A percentile compares a stretch with the other conserved stretches of the same genome.
These are phyloP conservation scores for Alnus glutinosa DNA, from an alignment of 306 rosid genomes.

Conservation along the genomic window DNA sequence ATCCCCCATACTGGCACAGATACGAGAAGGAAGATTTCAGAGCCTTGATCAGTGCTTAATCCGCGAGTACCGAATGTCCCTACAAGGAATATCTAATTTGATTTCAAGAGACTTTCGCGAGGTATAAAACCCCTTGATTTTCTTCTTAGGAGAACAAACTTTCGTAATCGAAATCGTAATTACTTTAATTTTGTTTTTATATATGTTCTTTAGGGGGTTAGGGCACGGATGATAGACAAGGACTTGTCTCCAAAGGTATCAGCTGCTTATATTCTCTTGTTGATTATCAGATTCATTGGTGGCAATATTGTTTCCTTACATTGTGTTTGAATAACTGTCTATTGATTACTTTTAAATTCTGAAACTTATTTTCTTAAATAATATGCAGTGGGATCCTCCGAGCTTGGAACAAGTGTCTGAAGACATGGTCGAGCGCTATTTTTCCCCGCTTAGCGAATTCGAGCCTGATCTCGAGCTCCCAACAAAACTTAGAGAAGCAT, in stretches of 20 bases:
- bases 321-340: not conserved
- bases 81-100: constrained; percentile 57
- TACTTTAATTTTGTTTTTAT: constrained; percentile 23
- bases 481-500: constrained; percentile 69
- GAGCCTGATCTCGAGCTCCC: constrained; percentile 83
- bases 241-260: constrained; percentile 83
- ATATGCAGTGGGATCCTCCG: constrained; percentile 96
- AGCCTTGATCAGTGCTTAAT: constrained; percentile 80
- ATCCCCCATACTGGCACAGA: constrained; percentile 44
- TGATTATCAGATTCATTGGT: not conserved
- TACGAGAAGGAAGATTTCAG: constrained; percentile 84
- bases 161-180: not conserved
- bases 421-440: constrained; percentile 84
- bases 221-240: constrained; percentile 82
- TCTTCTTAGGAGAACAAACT: constrained; percentile 6
- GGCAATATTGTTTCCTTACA: not conserved
- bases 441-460: constrained; percentile 52
- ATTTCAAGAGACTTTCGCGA: constrained; percentile 78
- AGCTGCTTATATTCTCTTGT: not conserved
- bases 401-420: constrained; percentile 67
- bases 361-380: constrained; percentile 9
- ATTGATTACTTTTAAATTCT: not conserved
- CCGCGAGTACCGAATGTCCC: constrained; percentile 82
- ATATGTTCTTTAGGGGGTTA: constrained; percentile 61
- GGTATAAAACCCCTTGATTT: constrained; percentile 41